phyloP scores from a whole-genome alignment of 2,329 filamentous ascomycete genomes.

The Diaporthe caulivora region DNA sequence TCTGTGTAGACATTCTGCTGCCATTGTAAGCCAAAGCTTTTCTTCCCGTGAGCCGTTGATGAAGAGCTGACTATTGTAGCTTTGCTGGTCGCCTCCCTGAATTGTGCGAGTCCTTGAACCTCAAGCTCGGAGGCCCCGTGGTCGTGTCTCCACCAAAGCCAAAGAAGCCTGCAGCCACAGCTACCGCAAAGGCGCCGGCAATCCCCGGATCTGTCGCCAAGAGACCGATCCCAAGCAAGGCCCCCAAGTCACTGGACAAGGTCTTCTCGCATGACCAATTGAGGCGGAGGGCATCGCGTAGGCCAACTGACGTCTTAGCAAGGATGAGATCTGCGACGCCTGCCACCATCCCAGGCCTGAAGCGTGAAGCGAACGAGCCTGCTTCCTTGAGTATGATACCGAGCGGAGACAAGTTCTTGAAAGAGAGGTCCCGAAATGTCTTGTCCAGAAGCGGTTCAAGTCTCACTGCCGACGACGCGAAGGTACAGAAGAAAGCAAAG shows the following conservation, averaged over 20 bases:
- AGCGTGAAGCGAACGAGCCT: constrained; percentile 76
- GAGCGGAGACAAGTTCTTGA: constrained; percentile 56
- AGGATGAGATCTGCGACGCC: constrained; percentile 78
- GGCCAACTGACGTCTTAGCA: constrained; percentile 69
- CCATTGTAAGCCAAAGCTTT: constrained; percentile 72
- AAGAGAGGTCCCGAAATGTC: constrained; percentile 56
- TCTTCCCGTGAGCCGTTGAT: neutral
- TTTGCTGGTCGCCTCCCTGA: constrained; percentile 83
- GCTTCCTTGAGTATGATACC: constrained; percentile 62
- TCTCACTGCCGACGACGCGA: constrained; percentile 65
- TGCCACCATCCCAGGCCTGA: constrained; percentile 70
- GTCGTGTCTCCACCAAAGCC: constrained; percentile 68
- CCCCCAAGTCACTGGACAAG: constrained; percentile 68
- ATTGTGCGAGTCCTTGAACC: constrained; percentile 77
- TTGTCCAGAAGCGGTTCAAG: constrained; percentile 60
- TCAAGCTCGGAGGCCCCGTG: constrained; percentile 80
- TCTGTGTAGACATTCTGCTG: constrained; percentile 83
- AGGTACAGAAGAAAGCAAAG: constrained; percentile 73
- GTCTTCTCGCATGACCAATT: constrained; percentile 72
- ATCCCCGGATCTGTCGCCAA: constrained; percentile 67
- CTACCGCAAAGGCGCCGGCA: constrained; percentile 56
- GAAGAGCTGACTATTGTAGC: constrained; percentile 52
- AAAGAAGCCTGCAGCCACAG: constrained; percentile 57
- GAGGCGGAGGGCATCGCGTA: constrained; percentile 68
- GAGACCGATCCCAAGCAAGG: constrained; percentile 56